Evolutionary conservation across 306 rosid species (phyloP).

Genomic region (Quercus parvula): DNA sequence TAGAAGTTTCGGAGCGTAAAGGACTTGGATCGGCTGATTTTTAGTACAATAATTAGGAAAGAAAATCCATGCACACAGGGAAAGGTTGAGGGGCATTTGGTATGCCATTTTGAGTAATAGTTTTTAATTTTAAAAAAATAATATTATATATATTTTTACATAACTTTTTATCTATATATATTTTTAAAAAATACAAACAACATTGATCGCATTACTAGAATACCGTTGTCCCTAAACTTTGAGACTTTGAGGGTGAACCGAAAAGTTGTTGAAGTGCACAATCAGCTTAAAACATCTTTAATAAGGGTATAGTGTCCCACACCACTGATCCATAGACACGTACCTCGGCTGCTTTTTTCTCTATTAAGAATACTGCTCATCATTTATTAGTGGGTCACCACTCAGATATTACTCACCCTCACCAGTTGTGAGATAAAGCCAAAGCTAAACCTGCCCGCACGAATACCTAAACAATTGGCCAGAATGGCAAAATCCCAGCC

Average conservation of each 20-base stretch:
- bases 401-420: not conserved
- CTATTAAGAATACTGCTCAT: not conserved
- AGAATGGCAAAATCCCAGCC: no score
- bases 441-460: not conserved
- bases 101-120: no score
- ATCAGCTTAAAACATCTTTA: no score
- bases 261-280: no score
- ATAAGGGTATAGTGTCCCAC: no score
- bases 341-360: not conserved
- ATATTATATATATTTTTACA: fast-evolving
- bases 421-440: not conserved
- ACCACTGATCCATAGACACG: not conserved
- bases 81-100: not conserved
- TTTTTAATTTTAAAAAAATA: no score
- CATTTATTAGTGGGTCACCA: not conserved
- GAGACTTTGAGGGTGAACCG: no score
- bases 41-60: no score
- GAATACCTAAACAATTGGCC: not conserved
- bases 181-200: no score
- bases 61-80: no score
- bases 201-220: fast-evolving
- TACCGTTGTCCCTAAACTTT: fast-evolving
- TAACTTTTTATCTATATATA: fast-evolving
- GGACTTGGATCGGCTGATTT: no score
- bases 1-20: no score